Conservation (phyloP, 768 basidiomycete species). For the Mycena crocata region DNA sequence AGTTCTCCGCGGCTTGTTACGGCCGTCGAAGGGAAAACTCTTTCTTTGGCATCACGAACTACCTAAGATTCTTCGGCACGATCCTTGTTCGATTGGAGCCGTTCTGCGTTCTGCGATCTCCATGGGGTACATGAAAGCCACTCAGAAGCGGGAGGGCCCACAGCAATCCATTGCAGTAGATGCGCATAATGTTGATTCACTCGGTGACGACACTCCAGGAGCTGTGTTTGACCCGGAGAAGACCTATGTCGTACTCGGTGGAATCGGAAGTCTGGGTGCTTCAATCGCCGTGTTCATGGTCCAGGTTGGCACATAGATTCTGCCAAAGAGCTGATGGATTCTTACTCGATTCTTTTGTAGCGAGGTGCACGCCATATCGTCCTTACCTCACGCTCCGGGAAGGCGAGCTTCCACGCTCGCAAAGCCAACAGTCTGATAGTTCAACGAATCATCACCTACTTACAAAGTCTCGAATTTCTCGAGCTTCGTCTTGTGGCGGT, state of each 20-base stretch:
- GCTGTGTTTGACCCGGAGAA: conserved; percentile 43
- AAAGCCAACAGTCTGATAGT: conserved; percentile 38
- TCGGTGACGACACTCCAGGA: background rate
- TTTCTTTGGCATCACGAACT: conserved; percentile 6
- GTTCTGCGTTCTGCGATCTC: background rate
- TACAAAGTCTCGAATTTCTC: conserved; percentile 42
- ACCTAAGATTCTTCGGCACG: background rate
- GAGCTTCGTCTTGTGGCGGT: conserved; percentile 42
- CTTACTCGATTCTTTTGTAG: conserved; percentile 36
- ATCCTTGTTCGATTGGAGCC: conserved; percentile 2
- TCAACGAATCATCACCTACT: conserved; percentile 41
- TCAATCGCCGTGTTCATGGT: conserved; percentile 54
- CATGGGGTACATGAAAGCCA: background rate
- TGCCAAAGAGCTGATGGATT: no score
- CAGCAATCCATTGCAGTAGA: no score
- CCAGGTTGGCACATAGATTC: conserved; percentile 46
- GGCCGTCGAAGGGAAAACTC: background rate
- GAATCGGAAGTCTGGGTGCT: conserved; percentile 50
- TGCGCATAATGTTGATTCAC: background rate
- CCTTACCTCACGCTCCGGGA: conserved; percentile 51
- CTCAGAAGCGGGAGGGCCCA: no score
- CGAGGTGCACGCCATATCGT: conserved; percentile 50
- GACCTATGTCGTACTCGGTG: conserved; percentile 52
- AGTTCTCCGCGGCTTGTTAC: background rate
- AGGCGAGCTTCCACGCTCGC: conserved; percentile 39